Conservation (phyloP, 2,329 filamentous ascomycete genomes). For the Apiospora kogelbergensis region DNA sequence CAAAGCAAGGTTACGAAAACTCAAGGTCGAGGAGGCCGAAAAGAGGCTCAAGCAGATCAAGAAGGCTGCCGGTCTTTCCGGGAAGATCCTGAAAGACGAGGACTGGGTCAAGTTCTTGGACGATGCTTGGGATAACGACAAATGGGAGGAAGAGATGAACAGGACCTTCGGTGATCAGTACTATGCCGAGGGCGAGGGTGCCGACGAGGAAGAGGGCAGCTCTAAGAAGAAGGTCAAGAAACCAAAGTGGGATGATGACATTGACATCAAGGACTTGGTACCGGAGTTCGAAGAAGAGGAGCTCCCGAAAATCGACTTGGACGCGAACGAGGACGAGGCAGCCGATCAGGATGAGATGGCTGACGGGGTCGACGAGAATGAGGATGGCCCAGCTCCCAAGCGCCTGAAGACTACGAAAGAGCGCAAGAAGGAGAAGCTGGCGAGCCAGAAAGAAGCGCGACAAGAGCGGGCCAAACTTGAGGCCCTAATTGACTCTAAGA, state of each 20-base stretch:
- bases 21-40: constrained; percentile 90
- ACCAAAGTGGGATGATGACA: constrained; percentile 93
- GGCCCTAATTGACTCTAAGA: constrained; percentile 77
- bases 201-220: constrained; percentile 52
- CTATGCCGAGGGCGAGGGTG: constrained; percentile 72
- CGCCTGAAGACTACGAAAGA: constrained; percentile 62
- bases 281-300: constrained; percentile 78
- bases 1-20: constrained; percentile 76
- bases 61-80: constrained; percentile 78
- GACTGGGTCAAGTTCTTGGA: constrained; percentile 86
- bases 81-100: constrained; percentile 66
- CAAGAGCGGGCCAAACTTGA: constrained; percentile 83
- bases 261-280: constrained; percentile 90
- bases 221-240: constrained; percentile 69
- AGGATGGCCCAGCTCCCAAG: constrained; percentile 45
- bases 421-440: constrained; percentile 57
- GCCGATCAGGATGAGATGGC: constrained; percentile 21
- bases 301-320: constrained; percentile 54
- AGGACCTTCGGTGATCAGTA: constrained; percentile 88
- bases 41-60: constrained; percentile 85
- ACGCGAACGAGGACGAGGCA: constrained; percentile 39
- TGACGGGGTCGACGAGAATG: constrained; percentile 39
- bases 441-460: constrained; percentile 70
- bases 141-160: constrained; percentile 90
- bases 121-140: constrained; percentile 82